A percentile compares a stretch with the other conserved stretches of the same genome.
Evolutionary conservation across 352 stramenopile genomes (phyloP).

Genomic region (Albugo candida): DNA sequence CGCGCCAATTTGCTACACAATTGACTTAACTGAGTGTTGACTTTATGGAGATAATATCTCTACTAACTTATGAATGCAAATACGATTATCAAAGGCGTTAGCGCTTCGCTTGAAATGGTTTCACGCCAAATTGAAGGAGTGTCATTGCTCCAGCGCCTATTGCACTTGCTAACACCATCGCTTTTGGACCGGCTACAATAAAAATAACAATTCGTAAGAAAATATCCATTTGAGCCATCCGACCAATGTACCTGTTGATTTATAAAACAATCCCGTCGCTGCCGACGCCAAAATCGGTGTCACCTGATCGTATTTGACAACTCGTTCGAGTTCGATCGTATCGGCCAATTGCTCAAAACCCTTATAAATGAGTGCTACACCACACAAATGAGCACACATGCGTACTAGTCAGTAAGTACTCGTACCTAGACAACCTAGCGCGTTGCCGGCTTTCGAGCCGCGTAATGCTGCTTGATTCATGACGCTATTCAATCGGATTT

Average conservation of each 20-base stretch:
- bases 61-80: too few relatives aligned
- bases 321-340: constrained; percentile 59
- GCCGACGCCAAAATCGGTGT: constrained; percentile 66
- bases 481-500: constrained; percentile 77
- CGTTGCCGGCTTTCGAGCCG: constrained; percentile 71
- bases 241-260: constrained; percentile 30
- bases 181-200: constrained; percentile 32
- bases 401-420: background rate
- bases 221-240: background rate
- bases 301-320: constrained; percentile 67
- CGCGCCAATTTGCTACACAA: too few relatives aligned
- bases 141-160: constrained; percentile 67
- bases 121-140: constrained; percentile 69
- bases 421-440: constrained; percentile 55
- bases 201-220: background rate
- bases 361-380: constrained; percentile 72
- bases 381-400: constrained; percentile 2
- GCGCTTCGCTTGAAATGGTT: constrained; percentile 21
- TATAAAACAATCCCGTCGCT: constrained; percentile 71
- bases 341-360: constrained; percentile 65
- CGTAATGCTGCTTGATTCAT: constrained; percentile 67
- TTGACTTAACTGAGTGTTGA: too few relatives aligned
- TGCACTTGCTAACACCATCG: constrained; percentile 63
- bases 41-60: too few relatives aligned
- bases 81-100: too few relatives aligned